These are phyloP conservation scores for Avena sativa DNA, from an alignment of 176 grass and related monocot genomes.

Conservation along the genomic window DNA sequence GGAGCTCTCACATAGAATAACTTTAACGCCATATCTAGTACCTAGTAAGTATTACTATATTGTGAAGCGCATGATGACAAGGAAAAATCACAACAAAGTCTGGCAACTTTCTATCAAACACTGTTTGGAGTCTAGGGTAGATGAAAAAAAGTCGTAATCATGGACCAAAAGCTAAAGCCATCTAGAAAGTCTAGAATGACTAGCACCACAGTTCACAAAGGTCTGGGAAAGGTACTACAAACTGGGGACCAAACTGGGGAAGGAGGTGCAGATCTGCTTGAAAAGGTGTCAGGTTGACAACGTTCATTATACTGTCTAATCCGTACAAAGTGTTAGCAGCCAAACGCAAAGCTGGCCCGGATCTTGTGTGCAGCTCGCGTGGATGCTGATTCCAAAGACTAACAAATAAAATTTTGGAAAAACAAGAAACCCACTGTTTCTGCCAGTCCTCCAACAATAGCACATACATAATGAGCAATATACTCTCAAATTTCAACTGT, in stretches of 20 bases:
- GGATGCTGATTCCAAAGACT: neutral
- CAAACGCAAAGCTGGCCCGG: constrained; percentile 17
- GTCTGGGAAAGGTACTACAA: constrained; percentile 47
- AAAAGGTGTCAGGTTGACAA: constrained; percentile 57
- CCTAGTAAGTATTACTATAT: constrained; percentile 1
- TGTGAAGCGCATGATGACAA: constrained; percentile 28
- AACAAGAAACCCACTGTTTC: neutral
- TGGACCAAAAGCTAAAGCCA: constrained; percentile 44
- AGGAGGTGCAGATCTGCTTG: constrained; percentile 45
- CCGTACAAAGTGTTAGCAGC: constrained; percentile 28
- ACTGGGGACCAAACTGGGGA: constrained; percentile 50
- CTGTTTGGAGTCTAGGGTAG: constrained; percentile 22
- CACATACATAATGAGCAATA: neutral
- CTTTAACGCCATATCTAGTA: neutral
- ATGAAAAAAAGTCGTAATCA: neutral
- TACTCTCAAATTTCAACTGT: constrained; percentile 26
- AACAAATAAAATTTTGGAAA: constrained; percentile 6
- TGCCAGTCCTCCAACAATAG: constrained; percentile 1
- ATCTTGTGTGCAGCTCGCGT: constrained; percentile 11
- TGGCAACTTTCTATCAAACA: constrained; percentile 45
- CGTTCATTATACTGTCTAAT: constrained; percentile 28
- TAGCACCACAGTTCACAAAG: constrained; percentile 45
- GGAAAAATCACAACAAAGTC: constrained; percentile 43
- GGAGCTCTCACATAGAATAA: constrained; percentile 37
- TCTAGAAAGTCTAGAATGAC: constrained; percentile 47